These are phyloP conservation scores for Poa annua DNA, from an alignment of 176 grass and related monocot genomes.

Conservation along the genomic window DNA sequence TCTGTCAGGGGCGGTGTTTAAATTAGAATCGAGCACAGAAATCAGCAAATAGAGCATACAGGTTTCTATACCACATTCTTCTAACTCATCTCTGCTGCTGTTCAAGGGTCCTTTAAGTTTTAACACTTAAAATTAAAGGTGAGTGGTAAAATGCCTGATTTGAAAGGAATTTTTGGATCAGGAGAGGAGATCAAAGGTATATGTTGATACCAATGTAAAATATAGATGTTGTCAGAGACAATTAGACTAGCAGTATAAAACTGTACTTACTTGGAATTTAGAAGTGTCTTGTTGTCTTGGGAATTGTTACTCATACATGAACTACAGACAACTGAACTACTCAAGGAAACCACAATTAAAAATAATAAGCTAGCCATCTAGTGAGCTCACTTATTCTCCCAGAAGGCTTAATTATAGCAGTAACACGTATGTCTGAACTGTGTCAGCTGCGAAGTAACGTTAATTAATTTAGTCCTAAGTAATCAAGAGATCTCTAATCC, in stretches of 20 bases:
- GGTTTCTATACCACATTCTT: neutral
- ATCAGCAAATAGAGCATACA: neutral
- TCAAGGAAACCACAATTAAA: conserved; percentile 59
- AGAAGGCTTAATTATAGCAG: conserved; percentile 45
- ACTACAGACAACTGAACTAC: conserved; percentile 39
- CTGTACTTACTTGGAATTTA: conserved; percentile 52
- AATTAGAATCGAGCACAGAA: neutral
- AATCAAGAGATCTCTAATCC: conserved; percentile 51
- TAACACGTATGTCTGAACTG: conserved; percentile 56
- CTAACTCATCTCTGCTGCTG: neutral
- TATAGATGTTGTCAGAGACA: conserved; percentile 60
- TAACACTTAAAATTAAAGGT: conserved; percentile 14
- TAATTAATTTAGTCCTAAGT: conserved; percentile 39
- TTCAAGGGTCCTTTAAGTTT: neutral
- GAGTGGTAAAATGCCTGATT: conserved; percentile 38
- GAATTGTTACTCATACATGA: conserved; percentile 60
- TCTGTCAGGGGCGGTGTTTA: neutral
- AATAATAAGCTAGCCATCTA: conserved; percentile 47
- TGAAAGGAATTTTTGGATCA: conserved; percentile 73
- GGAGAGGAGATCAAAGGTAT: conserved; percentile 66
- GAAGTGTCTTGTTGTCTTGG: conserved; percentile 56
- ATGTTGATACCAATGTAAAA: conserved; percentile 67
- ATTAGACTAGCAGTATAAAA: conserved; percentile 60
- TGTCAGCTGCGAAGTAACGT: conserved; percentile 37
- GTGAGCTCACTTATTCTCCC: conserved; percentile 35